These are phyloP conservation scores for Fusarium mexicanum DNA, from an alignment of 2,329 filamentous ascomycete genomes.

Conservation along the genomic window DNA sequence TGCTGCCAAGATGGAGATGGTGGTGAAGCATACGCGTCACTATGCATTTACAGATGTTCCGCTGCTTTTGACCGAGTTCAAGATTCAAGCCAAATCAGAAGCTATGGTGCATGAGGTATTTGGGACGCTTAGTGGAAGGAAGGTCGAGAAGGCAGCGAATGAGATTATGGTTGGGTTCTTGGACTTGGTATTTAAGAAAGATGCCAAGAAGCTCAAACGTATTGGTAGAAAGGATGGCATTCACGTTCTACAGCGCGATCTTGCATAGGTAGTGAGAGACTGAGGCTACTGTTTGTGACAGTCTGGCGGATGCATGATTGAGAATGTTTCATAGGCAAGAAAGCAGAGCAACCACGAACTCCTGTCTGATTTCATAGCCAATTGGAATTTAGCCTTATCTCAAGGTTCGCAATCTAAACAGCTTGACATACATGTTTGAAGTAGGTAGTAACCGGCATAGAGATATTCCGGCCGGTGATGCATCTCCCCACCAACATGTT, in stretches of 20 bases:
- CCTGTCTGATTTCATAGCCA: no score
- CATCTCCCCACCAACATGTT: not conserved
- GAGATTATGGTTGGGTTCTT: not conserved
- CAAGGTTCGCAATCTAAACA: rapidly evolving
- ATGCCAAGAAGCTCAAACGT: rapidly evolving
- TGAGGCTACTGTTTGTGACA: not conserved
- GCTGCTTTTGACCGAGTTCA: not conserved
- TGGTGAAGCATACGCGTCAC: not conserved
- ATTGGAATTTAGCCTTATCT: no score
- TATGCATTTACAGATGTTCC: constrained; percentile 18
- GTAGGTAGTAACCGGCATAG: not conserved
- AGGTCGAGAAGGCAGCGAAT: not conserved
- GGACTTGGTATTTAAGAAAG: not conserved
- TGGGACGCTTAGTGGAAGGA: constrained; percentile 4
- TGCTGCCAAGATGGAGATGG: constrained; percentile 14
- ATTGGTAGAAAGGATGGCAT: not conserved
- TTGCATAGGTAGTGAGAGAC: not conserved
- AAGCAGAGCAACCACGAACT: rapidly evolving
- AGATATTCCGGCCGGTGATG: not conserved
- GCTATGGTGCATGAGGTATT: not conserved
- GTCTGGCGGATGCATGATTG: no score
- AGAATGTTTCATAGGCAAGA: rapidly evolving
- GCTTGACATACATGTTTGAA: no score
- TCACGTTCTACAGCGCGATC: rapidly evolving
- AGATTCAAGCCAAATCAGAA: not conserved